Evolutionary conservation across 179 eudicot genomes (phyloP), one percentile per base, ranked within the genome.

Genomic region (Spinacia oleracea): DNA sequence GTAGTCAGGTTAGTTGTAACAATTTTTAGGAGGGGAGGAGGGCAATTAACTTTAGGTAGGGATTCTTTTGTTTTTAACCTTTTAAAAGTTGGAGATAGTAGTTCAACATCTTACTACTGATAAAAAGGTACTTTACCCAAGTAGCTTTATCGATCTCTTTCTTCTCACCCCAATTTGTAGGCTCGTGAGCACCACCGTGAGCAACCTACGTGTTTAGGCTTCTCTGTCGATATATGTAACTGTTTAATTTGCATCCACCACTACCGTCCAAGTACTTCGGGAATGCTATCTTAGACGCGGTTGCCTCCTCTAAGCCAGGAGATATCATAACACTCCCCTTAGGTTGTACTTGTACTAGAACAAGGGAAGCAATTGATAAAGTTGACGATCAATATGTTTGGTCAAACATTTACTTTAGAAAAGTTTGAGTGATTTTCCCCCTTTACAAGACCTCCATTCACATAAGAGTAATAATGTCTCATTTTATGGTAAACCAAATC

Each of bases 401-500:
- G 80, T 56, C 86, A 6, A 80, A 83, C 31, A 81, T 84, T 32
- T 73, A 85, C 38, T 77, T 70, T 60, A 81, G 40, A 77, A 81
- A 23, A 73, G 14, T 45, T 78, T 75, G 32, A 29, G 72, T 16
- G 74, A 85, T 73, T 64, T 87, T 12, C 60, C 80, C 40, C 70
- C 32, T 27, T 75, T 76, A 21, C 86, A 83, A 83, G 72, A 82
- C 38, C 45, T 80, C 1, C 81, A 85, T 78, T 84, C 70, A 0
- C n/a, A 70, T 0, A 84, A 78, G 42, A 74, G 79, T 16, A 45
- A 55, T 9, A 60, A 77, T 4, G 85, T 84, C 20, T 73, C 78
- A 67, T 89, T 83, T 72, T 79, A 79, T 68, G 85, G 86, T 29
- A 89, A 81, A 58, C 90, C 90, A 29, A 87, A 87, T 60, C 43